phyloP scores from a whole-genome alignment of 148 eudicot genomes.

The Cornus controversa region DNA sequence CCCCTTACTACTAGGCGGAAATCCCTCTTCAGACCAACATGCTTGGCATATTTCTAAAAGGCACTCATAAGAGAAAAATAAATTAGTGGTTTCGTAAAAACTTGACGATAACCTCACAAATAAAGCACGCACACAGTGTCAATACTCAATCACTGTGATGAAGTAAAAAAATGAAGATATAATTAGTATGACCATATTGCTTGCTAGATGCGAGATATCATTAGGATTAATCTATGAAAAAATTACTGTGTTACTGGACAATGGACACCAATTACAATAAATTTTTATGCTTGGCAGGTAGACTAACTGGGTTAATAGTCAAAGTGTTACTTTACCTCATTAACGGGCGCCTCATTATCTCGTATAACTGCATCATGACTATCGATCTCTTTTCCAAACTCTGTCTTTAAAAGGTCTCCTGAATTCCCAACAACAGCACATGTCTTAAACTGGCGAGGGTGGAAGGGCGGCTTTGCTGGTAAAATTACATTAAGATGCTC shows the following conservation, averaged over 20 bases:
- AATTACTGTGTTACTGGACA: not conserved
- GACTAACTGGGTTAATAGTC: not conserved
- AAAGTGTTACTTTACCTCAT: constrained; percentile 49
- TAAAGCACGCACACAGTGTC: not conserved
- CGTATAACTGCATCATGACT: constrained; percentile 91
- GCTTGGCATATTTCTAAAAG: constrained; percentile 82
- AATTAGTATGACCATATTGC: not conserved
- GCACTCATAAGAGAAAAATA: constrained; percentile 4
- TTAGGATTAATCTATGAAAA: not conserved
- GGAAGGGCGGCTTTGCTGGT: constrained; percentile 93
- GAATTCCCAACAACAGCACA: constrained; percentile 99
- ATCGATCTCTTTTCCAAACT: constrained; percentile 93
- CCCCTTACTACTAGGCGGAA: constrained; percentile 95
- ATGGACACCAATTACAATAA: not conserved
- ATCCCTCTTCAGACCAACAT: constrained; percentile 92
- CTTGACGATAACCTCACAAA: not conserved
- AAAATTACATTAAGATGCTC: constrained; percentile 79
- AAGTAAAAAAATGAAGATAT: no score
- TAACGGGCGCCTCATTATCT: constrained; percentile 98
- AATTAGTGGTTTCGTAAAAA: not conserved
- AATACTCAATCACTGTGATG: not conserved
- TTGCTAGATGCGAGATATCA: not conserved
- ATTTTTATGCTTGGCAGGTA: not conserved
- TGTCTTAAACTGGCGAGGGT: constrained; percentile 80
- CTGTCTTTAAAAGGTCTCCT: constrained; percentile 88